These are phyloP conservation scores for Boletus vinaceobasis DNA, from an alignment of 768 basidiomycete species.

Conservation along the genomic window DNA sequence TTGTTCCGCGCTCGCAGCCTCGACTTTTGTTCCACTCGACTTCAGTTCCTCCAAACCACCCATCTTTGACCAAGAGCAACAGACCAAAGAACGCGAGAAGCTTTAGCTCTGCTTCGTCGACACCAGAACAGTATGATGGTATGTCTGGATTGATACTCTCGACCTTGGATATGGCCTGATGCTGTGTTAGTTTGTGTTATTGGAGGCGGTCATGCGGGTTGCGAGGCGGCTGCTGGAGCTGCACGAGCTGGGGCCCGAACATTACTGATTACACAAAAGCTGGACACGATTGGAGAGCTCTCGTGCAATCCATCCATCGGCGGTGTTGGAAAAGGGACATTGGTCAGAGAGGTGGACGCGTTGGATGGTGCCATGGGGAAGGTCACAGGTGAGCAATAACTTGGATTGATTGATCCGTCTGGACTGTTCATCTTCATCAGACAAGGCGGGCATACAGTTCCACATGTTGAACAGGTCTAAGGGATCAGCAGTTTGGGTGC, in stretches of 20 bases:
- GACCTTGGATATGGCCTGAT: slow-evolving; percentile 33
- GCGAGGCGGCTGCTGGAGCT: slow-evolving; percentile 85
- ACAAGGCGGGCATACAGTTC: slow-evolving; percentile 87
- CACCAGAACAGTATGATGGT: slow-evolving; percentile 26
- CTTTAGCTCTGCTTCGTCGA: not conserved
- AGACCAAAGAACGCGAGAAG: not conserved
- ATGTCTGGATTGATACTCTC: not conserved
- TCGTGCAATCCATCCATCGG: slow-evolving; percentile 94
- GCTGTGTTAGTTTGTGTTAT: slow-evolving; percentile 70
- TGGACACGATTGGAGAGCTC: slow-evolving; percentile 78
- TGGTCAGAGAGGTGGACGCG: slow-evolving; percentile 90
- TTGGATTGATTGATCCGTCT: not conserved
- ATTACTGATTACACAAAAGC: slow-evolving; percentile 74
- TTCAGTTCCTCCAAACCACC: not conserved
- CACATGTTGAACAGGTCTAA: slow-evolving; percentile 82
- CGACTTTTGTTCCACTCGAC: not conserved
- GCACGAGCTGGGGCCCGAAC: slow-evolving; percentile 82
- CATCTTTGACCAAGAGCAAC: not conserved
- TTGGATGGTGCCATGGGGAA: slow-evolving; percentile 83
- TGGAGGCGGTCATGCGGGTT: slow-evolving; percentile 91
- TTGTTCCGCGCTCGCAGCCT: not conserved
- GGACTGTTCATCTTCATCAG: slow-evolving; percentile 35
- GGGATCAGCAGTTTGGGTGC: slow-evolving; percentile 86
- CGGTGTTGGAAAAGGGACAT: slow-evolving; percentile 86
- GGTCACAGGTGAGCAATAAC: slow-evolving; percentile 59